Base-by-base conservation (phyloP, 1,284 basidiomycete species). In the Heliocybe sulcata region DNA sequence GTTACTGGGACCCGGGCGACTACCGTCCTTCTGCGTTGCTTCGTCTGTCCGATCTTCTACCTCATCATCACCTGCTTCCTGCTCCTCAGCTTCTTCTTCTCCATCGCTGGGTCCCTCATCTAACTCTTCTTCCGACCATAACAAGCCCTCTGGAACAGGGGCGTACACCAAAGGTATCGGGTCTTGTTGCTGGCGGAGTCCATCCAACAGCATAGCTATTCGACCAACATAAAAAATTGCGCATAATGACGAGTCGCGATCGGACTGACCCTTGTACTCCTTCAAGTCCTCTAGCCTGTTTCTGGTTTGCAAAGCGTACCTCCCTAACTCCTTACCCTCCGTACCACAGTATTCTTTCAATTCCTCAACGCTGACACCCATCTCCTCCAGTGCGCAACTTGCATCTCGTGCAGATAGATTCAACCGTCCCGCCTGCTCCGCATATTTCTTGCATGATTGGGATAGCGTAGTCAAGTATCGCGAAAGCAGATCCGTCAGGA, bases 351-450 rank as follows among this genome's bases (percentile, higher is more conserved):
- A 90, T 56, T 86, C 83, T 23, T 65, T 69, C 51, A 91, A 68
- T 64, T 91, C 88, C 10, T 87, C 80, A n/a, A 87, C 56, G 49
- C 73, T 78, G 0, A 87, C 75, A 20, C 88, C 88, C 12, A 90
- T 70, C 55, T 90, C 87, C n/a, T 80, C 80, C 26, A 91, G 70
- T 2, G 85, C 86, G n/a, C 72, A 72, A 1, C 83, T 60, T 6
- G 82, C 80, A 68, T 91, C 89, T 51, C 71, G 68, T 1, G 76
- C 67, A 10, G 77, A 79, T 4, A 87, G 64, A 25, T 69, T 70
- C 6, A 75, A 74, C 52, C 89, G 70, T 12, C 86, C 87, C 4
- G 87, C 77, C 61, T 89, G 86, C 57, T 85, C 77, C 0, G 88
- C 83, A 63, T 87, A 87, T 63, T 80, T 81, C 22, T 82, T 81